Base-by-base conservation (phyloP, 1,284 basidiomycete genomes). In the Sphagnurus paluster region DNA sequence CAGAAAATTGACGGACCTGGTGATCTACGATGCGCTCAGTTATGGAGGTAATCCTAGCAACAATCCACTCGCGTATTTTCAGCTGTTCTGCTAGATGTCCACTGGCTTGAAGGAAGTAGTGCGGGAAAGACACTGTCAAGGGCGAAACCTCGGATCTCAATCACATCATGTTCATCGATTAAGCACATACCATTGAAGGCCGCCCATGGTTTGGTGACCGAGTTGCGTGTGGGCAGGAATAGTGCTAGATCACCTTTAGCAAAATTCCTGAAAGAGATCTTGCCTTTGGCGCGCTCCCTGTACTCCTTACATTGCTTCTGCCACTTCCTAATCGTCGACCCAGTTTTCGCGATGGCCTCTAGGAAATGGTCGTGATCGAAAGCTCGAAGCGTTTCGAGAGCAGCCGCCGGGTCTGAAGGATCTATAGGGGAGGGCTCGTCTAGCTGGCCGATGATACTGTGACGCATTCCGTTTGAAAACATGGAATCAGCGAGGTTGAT, bases 221-320 rank as follows among this genome's bases (percentile, higher is more conserved):
- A 91, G 65, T 97, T 97, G 39, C 95, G 77, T 0, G 97, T 98
- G 1, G 96, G 96, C 23, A 99, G 72, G 68, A 99, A 99, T 28
- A 99, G 75, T 0, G 94, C 94, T 41, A 99, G 73, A 69, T 98
- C 95, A 10, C 93, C 93, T 62, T 92, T 92, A 3, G 86, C 76
- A 58, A 98, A 98, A 69, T 93, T 93, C 56, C 91, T 78, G 66
- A 97, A 96, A 1, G 93, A 90, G 46, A 98, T 94, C 70, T 95
- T 96, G 49, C 93, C 90, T 65, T 90, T 91, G 11, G 91, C 85
- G 16, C 91, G 83, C 54, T 98, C 95, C 37, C 93, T 80, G 54
- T 96, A 96, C 57, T 91, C 87, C 63, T 92, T 93, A 69, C 92
- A 96, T 61, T 96, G 93, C 65, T 95, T 97, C 67, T 93, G 88